Conservation (phyloP, 1,284 basidiomycete species). For the Cryptococcus floricola region DNA sequence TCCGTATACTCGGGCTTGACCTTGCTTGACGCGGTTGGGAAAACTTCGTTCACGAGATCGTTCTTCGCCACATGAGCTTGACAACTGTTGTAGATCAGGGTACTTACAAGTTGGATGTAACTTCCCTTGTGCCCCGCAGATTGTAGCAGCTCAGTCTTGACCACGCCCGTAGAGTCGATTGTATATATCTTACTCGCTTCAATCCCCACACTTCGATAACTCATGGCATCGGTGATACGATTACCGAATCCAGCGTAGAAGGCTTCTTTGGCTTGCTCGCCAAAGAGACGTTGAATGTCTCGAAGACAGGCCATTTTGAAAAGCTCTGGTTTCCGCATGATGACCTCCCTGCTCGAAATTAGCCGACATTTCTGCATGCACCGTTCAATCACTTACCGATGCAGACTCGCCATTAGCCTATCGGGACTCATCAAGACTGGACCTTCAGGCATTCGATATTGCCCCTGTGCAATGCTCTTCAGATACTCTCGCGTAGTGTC, state of each 20-base stretch:
- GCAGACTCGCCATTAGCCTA: constrained; percentile 86
- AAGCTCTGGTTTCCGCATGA: constrained; percentile 96
- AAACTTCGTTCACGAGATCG: constrained; percentile 98
- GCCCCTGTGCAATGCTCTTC: constrained; percentile 90
- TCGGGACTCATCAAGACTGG: constrained; percentile 99
- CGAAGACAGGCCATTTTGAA: constrained; percentile 99
- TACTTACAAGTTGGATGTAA: constrained; percentile 39
- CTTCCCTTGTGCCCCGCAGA: constrained; percentile 90
- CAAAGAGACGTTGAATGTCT: constrained; percentile 92
- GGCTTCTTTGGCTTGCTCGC: constrained; percentile 59
- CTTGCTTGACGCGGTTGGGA: constrained; percentile 88
- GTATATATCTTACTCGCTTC: constrained; percentile 96
- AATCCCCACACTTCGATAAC: constrained; percentile 92
- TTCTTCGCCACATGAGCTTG: constrained; percentile 63
- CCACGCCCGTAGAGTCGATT: constrained; percentile 90
- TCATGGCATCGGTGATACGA: constrained; percentile 94
- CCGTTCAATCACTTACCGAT: constrained; percentile 61
- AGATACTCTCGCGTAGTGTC: constrained; percentile 95
- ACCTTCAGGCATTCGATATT: constrained; percentile 92
- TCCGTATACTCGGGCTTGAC: constrained; percentile 89
- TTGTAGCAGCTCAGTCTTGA: constrained; percentile 95
- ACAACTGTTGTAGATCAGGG: background rate
- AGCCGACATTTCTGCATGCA: background rate
- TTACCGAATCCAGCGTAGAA: constrained; percentile 99
- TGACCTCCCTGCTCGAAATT: constrained; percentile 69